These are phyloP conservation scores for Zalaria sp. DNA, from an alignment of 2,329 filamentous ascomycete species.

Conservation along the genomic window DNA sequence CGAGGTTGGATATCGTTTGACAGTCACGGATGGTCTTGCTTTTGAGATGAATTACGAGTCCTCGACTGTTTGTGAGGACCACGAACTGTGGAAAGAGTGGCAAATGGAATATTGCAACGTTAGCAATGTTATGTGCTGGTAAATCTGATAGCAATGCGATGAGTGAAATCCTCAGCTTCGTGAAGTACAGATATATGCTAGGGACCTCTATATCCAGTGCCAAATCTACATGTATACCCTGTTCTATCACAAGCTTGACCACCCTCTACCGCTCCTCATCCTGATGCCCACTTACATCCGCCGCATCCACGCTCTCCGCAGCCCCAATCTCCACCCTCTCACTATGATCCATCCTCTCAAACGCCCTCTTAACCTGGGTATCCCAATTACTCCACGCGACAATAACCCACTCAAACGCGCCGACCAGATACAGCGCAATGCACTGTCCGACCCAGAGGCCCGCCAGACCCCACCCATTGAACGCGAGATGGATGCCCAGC, in stretches of 20 bases:
- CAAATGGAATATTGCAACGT: too few species aligned
- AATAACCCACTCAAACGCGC: slow-evolving; percentile 63
- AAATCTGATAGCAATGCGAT: too few species aligned
- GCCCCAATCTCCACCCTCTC: slow-evolving; percentile 24
- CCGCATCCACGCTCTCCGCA: slow-evolving; percentile 15
- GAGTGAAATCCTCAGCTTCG: too few species aligned
- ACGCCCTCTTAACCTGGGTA: slow-evolving; percentile 54
- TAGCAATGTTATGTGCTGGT: too few species aligned
- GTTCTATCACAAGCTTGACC: neutral
- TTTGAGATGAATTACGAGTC: too few species aligned
- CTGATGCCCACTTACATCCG: slow-evolving; percentile 8
- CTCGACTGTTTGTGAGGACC: too few species aligned
- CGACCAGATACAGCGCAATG: slow-evolving; percentile 65
- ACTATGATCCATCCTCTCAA: slow-evolving; percentile 50
- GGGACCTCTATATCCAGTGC: too few species aligned
- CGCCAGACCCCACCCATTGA: slow-evolving; percentile 68
- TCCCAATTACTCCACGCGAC: slow-evolving; percentile 69
- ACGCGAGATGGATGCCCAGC: slow-evolving; percentile 70
- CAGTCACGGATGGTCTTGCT: too few species aligned
- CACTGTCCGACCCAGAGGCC: slow-evolving; percentile 56
- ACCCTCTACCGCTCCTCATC: slow-evolving; percentile 2
- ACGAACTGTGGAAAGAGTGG: too few species aligned
- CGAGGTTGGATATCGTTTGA: too few species aligned
- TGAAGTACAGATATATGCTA: too few species aligned
- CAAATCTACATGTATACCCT: neutral